phyloP scores from a whole-genome alignment of 768 basidiomycete species.

The Rhizopogon rudus region DNA sequence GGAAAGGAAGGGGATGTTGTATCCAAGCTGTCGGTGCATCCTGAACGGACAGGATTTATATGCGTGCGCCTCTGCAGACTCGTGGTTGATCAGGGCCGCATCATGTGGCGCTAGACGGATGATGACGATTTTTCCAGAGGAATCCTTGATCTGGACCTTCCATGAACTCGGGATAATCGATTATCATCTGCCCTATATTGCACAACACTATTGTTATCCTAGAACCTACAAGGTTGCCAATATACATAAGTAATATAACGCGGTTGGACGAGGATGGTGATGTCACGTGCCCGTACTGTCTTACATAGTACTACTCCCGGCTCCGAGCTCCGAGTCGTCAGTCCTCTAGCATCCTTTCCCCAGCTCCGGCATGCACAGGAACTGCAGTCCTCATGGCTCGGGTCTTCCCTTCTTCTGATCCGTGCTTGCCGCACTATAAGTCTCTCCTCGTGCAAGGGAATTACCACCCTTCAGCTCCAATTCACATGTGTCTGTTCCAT shows the following conservation, averaged over 20 bases:
- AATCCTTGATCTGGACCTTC: neutral
- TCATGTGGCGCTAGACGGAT: neutral
- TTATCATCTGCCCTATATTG: neutral
- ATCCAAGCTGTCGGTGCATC: neutral
- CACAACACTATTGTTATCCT: too few relatives aligned
- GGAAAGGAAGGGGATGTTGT: neutral
- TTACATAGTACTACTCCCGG: neutral
- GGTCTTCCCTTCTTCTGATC: conserved; percentile 37
- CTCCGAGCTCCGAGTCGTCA: neutral
- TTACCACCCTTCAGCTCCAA: conserved; percentile 44
- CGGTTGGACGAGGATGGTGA: neutral
- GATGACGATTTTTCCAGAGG: neutral
- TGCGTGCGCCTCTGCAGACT: neutral
- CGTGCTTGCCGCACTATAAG: conserved; percentile 47
- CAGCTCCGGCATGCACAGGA: neutral
- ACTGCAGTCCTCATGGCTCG: conserved; percentile 11
- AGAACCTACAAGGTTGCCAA: neutral
- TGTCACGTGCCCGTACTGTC: conserved; percentile 13
- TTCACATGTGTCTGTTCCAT: conserved; percentile 47
- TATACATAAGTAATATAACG: neutral
- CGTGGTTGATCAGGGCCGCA: neutral
- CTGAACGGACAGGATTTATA: neutral
- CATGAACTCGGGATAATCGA: neutral
- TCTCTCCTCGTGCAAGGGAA: conserved; percentile 59
- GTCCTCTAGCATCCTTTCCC: too few relatives aligned